These are phyloP conservation scores for Oryza longistaminata DNA, from an alignment of 176 grass and related monocot species.

Conservation along the genomic window DNA sequence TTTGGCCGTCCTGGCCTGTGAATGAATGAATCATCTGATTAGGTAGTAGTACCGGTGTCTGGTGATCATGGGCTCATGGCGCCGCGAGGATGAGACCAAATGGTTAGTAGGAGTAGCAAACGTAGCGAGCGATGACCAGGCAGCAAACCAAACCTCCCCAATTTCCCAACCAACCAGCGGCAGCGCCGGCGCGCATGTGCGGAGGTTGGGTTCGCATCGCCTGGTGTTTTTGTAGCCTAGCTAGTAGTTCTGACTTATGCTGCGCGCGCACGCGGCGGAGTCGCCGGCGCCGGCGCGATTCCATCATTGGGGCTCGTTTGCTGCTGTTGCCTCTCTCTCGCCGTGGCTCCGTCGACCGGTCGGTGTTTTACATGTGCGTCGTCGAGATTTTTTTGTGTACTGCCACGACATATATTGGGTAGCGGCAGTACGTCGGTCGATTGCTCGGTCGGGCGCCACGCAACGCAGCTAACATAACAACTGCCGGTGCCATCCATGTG, in stretches of 20 bases:
- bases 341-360: neutral
- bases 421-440: too few species aligned
- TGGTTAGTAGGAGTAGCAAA: neutral
- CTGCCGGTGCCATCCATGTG: neutral
- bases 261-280: neutral
- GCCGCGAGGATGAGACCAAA: neutral
- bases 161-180: neutral
- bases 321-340: neutral
- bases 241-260: neutral
- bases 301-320: too few species aligned
- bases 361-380: neutral
- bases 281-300: too few species aligned
- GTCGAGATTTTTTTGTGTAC: neutral
- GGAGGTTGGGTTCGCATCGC: neutral
- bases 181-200: neutral
- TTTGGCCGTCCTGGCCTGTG: neutral
- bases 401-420: neutral
- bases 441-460: too few species aligned
- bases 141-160: neutral
- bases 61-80: neutral
- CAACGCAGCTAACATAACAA: too few species aligned
- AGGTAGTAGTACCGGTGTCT: neutral
- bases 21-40: neutral
- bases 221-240: neutral
- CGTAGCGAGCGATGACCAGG: neutral